Evolutionary conservation across 345 rosid genomes (phyloP), one percentile per base, ranked within the genome.

Genomic region (Populus nigra): DNA sequence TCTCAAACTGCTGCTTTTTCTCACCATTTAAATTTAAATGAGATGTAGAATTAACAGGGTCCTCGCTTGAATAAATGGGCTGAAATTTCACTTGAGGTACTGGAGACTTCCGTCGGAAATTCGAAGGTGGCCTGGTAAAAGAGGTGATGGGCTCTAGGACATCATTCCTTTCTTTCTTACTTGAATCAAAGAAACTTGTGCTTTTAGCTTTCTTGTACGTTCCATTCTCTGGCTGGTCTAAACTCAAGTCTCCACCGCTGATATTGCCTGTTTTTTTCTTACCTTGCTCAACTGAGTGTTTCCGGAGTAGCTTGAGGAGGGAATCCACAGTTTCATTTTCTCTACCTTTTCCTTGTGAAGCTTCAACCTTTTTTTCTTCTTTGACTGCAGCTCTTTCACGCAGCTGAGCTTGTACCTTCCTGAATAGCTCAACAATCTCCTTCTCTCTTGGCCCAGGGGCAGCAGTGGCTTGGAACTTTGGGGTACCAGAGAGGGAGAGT

Each of bases 391-490:
- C 94, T 89, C 93, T 88, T 80, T 91, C 92, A 70, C 96, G 89
- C 76, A 96, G 97, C 81, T 89, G 93, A 81, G 90, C 83, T 76
- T 96, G 99, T 69, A 93, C 97, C 86, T 96, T 91, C 83, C 87
- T 87, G 85, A 96, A 96, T 73, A 93, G 89, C 78, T 96, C 90
- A 55, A 91, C 94, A 75, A 96, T 91, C 85, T 96, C 98, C 88
- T 91, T 89, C 86, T 96, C 97, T 80, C 84, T 88, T 25, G 85
- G 89, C 53, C 94, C 93, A 7, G 98, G 97, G 77, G 90, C 73
- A 25, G 96, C 89, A 62, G 90, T 91, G 76, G 94, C 91, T 77
- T 91, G 98, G 74, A 84, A 89, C 73, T 88, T 93, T 61, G 96
- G 80, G 73, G 90, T 80, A 73, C 79, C 78, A 38, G 95, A 89